Evolutionary conservation across 495 filamentous ascomycete species (phyloP).

Genomic region (Trypethelium eluteriae): DNA sequence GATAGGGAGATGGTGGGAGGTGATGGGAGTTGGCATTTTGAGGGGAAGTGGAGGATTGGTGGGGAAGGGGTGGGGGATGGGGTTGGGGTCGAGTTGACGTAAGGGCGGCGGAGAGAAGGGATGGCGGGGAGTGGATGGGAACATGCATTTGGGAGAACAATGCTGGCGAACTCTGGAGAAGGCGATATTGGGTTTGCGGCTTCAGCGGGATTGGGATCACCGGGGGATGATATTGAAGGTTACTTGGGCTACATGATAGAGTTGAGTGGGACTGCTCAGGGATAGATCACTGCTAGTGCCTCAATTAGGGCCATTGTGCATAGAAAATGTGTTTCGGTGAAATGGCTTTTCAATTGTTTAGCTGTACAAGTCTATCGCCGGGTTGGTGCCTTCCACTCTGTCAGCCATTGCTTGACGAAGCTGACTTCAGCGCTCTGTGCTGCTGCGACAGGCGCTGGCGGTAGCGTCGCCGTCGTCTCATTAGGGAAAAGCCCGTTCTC

Average conservation of each 20-base stretch:
- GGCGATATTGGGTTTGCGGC: too few relatives aligned
- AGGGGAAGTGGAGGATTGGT: constrained; percentile 14
- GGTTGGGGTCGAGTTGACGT: neutral
- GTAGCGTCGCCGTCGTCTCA: constrained; percentile 46
- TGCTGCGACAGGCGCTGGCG: constrained; percentile 47
- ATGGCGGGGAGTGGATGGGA: neutral
- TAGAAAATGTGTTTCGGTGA: too few relatives aligned
- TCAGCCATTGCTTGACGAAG: constrained; percentile 61
- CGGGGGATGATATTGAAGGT: too few relatives aligned
- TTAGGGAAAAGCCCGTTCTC: constrained; percentile 60
- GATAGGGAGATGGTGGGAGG: constrained; percentile 17
- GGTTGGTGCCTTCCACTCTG: constrained; percentile 41
- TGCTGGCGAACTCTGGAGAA: too few relatives aligned
- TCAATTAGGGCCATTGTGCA: too few relatives aligned
- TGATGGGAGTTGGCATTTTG: constrained; percentile 29
- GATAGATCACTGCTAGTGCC: neutral
- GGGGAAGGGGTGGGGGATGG: neutral
- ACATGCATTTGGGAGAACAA: neutral
- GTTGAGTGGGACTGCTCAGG: neutral
- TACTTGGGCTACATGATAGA: too few relatives aligned
- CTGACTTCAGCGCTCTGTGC: constrained; percentile 47
- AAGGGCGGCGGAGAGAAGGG: neutral
- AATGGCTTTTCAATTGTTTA: too few relatives aligned
- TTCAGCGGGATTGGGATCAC: too few relatives aligned
- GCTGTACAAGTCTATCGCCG: neutral